phyloP scores from a whole-genome alignment of 495 filamentous ascomycete species.

The Penicillium longicatenatum region DNA sequence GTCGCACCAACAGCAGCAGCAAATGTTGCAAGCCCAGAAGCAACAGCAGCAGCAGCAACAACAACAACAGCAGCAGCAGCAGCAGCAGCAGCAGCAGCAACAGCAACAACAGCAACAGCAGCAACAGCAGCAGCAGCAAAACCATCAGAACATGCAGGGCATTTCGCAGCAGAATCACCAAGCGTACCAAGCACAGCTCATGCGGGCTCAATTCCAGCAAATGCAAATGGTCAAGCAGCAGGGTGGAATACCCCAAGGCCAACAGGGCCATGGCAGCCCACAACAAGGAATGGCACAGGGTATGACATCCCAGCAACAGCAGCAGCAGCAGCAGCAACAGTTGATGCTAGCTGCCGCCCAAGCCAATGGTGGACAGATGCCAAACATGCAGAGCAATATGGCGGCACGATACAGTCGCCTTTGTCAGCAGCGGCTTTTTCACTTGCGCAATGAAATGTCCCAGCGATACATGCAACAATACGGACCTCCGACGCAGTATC shows the following conservation, averaged over 20 bases:
- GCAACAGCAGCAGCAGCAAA: constrained; percentile 36
- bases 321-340: constrained; percentile 43
- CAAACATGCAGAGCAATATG: constrained; percentile 35
- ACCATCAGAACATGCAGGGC: constrained; percentile 39
- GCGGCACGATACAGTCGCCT: constrained; percentile 39
- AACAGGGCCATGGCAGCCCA: constrained; percentile 32
- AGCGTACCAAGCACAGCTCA: constrained; percentile 47
- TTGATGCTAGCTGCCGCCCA: constrained; percentile 46
- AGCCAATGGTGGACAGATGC: constrained; percentile 42
- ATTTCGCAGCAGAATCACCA: constrained; percentile 45
- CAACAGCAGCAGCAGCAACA: constrained; percentile 43
- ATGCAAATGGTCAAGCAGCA: constrained; percentile 47
- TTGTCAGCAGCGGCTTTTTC: constrained; percentile 41
- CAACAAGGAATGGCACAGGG: constrained; percentile 16
- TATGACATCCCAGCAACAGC: constrained; percentile 31
- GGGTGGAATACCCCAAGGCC: constrained; percentile 25
- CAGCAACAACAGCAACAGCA: constrained; percentile 38
- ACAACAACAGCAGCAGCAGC: constrained; percentile 50
- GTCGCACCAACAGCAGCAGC: constrained; percentile 41
- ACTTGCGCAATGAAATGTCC: constrained; percentile 43
- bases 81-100: constrained; percentile 40
- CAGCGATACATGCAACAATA: constrained; percentile 42
- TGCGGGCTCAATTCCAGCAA: constrained; percentile 44
- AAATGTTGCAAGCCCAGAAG: constrained; percentile 39
- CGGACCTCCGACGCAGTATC: constrained; percentile 45